Conservation (phyloP, 2,329 filamentous ascomycete species). For the Aspergillus brunneoviolaceus region DNA sequence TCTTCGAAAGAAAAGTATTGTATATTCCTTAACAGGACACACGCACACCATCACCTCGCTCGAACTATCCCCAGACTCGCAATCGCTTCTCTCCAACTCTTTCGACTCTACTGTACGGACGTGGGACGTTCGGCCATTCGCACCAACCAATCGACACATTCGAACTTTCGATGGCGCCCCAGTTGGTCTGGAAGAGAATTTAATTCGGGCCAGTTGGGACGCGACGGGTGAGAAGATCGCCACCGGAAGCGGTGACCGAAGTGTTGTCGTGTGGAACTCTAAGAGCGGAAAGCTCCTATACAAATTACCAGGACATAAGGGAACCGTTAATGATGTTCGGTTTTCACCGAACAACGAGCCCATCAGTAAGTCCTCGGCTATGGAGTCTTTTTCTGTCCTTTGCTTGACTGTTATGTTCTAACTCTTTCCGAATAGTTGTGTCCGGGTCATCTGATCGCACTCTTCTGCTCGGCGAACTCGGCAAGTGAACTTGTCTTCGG, state of each 20-base stretch:
- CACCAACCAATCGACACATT: constrained; percentile 79
- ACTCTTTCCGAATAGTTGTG: constrained; percentile 59
- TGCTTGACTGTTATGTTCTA: constrained; percentile 3
- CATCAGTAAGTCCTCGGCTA: constrained; percentile 66
- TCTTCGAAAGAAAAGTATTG: constrained; percentile 81
- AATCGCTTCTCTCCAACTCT: constrained; percentile 84
- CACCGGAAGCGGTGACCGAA: constrained; percentile 85
- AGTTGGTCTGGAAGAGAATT: constrained; percentile 83
- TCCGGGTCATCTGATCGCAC: constrained; percentile 88
- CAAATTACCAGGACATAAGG: constrained; percentile 93
- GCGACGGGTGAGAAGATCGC: constrained; percentile 80
- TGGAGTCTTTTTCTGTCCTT: no score
- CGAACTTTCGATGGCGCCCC: constrained; percentile 91
- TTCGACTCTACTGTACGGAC: constrained; percentile 93
- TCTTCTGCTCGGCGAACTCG: constrained; percentile 78
- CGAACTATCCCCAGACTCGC: constrained; percentile 86
- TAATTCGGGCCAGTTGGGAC: constrained; percentile 89
- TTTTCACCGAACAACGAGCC: constrained; percentile 84
- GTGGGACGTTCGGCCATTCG: constrained; percentile 96
- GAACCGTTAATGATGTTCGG: constrained; percentile 90
- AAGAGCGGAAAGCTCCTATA: constrained; percentile 88
- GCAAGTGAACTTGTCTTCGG: constrained; percentile 51
- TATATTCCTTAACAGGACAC: constrained; percentile 86
- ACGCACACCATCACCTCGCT: constrained; percentile 89
- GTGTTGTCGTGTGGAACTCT: constrained; percentile 85